phyloP scores from a whole-genome alignment of 2,329 filamentous ascomycete species.

The Aspergillus carbonarius region DNA sequence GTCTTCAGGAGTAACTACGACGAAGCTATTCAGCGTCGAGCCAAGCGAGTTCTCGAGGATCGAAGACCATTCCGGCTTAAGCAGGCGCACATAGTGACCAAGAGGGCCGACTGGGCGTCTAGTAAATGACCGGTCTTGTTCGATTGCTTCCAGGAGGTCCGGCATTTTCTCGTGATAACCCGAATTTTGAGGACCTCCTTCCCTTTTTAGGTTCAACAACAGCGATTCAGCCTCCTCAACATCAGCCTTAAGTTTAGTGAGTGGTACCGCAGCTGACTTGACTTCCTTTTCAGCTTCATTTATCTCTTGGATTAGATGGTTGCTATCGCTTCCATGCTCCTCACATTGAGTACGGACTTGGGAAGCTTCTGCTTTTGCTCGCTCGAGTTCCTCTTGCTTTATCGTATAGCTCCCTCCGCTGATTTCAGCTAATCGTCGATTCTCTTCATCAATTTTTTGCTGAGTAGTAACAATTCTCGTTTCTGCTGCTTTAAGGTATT shows the following conservation, averaged over 20 bases:
- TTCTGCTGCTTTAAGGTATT: conserved; percentile 56
- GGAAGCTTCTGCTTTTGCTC: conserved; percentile 54
- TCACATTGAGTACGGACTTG: conserved; percentile 46
- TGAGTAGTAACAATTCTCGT: conserved; percentile 43
- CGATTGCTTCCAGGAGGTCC: conserved; percentile 66
- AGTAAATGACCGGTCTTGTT: conserved; percentile 66
- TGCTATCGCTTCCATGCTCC: conserved; percentile 40
- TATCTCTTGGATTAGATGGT: conserved; percentile 37
- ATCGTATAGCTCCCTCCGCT: conserved; percentile 68
- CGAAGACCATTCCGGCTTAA: conserved; percentile 77
- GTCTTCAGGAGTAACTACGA: conserved; percentile 76
- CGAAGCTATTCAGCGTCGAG: conserved; percentile 69
- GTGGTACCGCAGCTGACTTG: conserved; percentile 22
- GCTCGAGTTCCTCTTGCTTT: conserved; percentile 60
- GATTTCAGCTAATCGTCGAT: conserved; percentile 60
- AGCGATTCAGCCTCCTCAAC: conserved; percentile 53
- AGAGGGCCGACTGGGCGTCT: conserved; percentile 79
- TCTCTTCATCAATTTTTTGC: conserved; percentile 49
- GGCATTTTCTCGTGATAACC: conserved; percentile 66
- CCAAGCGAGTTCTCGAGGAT: conserved; percentile 78
- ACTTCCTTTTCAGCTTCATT: conserved; percentile 35
- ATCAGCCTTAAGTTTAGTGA: conserved; percentile 53
- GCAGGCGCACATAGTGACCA: conserved; percentile 72
- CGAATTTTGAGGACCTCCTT: conserved; percentile 59
- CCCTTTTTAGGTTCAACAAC: conserved; percentile 55